Conservation (phyloP, 2,329 filamentous ascomycete genomes). For the Drechslerella dactyloides region DNA sequence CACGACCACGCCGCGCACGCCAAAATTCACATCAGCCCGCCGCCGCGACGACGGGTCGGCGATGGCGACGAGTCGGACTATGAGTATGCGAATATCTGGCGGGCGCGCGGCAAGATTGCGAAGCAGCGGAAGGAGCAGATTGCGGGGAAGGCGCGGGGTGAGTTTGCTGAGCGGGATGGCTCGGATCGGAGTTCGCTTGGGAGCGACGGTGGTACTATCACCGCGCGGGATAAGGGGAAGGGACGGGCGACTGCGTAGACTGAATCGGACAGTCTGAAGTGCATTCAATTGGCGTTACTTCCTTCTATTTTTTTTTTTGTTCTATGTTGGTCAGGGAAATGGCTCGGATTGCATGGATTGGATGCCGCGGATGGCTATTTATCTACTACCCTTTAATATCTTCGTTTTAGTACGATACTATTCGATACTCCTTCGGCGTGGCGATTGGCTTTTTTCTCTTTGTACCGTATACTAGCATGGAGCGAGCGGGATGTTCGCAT, state of each 20-base stretch:
- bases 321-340: no score
- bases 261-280: no score
- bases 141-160: conserved; percentile 32
- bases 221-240: conserved; percentile 35
- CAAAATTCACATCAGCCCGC: background rate
- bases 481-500: no score
- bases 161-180: conserved; percentile 37
- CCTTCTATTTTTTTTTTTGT: no score
- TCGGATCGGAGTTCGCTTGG: conserved; percentile 38
- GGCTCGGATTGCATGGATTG: no score
- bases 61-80: conserved; percentile 30
- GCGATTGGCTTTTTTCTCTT: no score
- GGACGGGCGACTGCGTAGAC: conserved; percentile 34
- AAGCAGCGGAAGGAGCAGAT: conserved; percentile 44
- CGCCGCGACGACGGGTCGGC: background rate
- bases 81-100: conserved; percentile 42
- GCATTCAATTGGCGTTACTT: no score
- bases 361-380: no score
- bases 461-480: no score
- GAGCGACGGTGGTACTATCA: conserved; percentile 18
- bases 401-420: no score
- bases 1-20: conserved; percentile 4
- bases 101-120: conserved; percentile 28
- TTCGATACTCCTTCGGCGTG: no score
- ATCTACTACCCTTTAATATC: no score